Percentiles rank a stretch among this genome's conserved stretches.
These are phyloP conservation scores for Metschnikowia lachancei DNA, from an alignment of 805 yeast genomes.

Conservation along the genomic window DNA sequence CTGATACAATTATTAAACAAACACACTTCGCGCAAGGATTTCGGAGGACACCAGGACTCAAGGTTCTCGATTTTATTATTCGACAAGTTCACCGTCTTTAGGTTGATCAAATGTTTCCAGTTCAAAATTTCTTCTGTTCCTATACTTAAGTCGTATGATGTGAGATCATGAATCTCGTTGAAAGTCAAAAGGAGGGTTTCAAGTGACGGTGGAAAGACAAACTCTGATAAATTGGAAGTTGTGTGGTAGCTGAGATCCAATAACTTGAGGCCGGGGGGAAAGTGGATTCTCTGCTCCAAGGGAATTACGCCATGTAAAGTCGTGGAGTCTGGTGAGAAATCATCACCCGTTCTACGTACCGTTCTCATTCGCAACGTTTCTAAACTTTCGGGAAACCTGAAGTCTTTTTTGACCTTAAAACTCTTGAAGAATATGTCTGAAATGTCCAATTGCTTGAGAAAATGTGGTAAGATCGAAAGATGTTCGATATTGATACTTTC, in stretches of 20 bases:
- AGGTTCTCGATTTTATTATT: slow-evolving; percentile 23
- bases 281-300: slow-evolving; percentile 21
- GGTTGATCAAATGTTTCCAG: slow-evolving; percentile 27
- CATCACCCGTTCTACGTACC: not conserved
- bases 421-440: slow-evolving; percentile 21
- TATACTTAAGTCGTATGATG: slow-evolving; percentile 18
- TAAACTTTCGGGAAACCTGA: slow-evolving; percentile 26
- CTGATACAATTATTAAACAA: slow-evolving; percentile 17
- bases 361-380: no score
- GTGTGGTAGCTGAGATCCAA: slow-evolving; percentile 28
- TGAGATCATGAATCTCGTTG: slow-evolving; percentile 24
- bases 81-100: slow-evolving; percentile 24
- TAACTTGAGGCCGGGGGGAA: slow-evolving; percentile 22
- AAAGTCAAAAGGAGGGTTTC: slow-evolving; percentile 25
- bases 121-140: slow-evolving; percentile 8
- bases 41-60: slow-evolving; percentile 23
- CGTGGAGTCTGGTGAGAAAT: no score
- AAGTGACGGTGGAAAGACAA: slow-evolving; percentile 26
- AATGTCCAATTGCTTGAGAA: slow-evolving; percentile 26
- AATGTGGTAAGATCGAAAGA: slow-evolving; percentile 22
- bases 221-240: slow-evolving; percentile 19
- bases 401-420: slow-evolving; percentile 12
- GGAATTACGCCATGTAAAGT: no score
- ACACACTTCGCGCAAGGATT: slow-evolving; percentile 12
- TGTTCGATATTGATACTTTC: slow-evolving; percentile 21